Evolutionary conservation across 1,284 basidiomycete species (phyloP).

Genomic region (Apiotrichum veenhuisii): DNA sequence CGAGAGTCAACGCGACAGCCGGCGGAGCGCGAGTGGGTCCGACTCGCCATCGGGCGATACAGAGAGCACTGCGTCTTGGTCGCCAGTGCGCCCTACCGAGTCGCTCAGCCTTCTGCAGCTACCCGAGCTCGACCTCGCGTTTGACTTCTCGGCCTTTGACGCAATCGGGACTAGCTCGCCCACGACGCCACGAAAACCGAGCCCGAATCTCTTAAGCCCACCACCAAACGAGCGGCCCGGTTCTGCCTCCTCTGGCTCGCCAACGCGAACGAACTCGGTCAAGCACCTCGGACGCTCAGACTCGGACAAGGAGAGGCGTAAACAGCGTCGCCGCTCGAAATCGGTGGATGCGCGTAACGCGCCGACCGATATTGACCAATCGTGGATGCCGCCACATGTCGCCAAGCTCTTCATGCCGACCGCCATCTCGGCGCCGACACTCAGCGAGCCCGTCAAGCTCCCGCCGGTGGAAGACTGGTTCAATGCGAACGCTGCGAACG

Average conservation of each 20-base stretch:
- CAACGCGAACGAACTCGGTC: conserved; percentile 3
- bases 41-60: not conserved
- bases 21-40: too few species aligned
- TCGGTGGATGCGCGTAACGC: conserved; percentile 11
- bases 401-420: conserved; percentile 24
- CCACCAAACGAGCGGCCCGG: not conserved
- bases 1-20: too few species aligned
- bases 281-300: conserved; percentile 1
- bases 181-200: conserved; percentile 23
- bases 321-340: conserved; percentile 15
- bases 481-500: not conserved
- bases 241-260: not conserved
- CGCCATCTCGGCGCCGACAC: conserved; percentile 25
- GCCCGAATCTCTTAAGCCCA: not conserved
- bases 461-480: not conserved
- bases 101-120: conserved; percentile 41
- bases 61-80: conserved; percentile 4
- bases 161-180: conserved; percentile 31
- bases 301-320: conserved; percentile 6
- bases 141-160: conserved; percentile 40
- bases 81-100: conserved; percentile 20
- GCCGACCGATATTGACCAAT: conserved; percentile 7
- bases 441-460: conserved; percentile 12
- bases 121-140: conserved; percentile 46
- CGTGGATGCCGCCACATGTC: conserved; percentile 19